Base-by-base conservation (phyloP, 495 filamentous ascomycete species). In the Daldinia concentrica region DNA sequence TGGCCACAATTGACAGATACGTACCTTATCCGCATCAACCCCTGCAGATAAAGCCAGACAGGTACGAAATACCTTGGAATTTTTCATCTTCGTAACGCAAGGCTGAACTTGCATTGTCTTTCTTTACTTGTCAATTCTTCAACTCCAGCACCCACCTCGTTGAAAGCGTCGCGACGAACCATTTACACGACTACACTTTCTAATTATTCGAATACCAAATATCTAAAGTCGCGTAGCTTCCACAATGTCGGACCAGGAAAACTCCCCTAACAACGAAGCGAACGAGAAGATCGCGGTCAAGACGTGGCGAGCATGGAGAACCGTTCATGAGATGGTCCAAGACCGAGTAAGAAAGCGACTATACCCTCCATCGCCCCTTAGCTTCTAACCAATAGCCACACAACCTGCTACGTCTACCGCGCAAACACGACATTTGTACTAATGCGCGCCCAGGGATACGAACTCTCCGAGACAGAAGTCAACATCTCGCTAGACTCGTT, bases 291-390 rank as follows among this genome's bases (percentile, higher is more conserved):
- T 91, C 75, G 82, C 90, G 69, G 89, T 90, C 64, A 85, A 87
- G 69, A 87, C 95, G 55, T 97, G 93, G 93, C 91, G 93, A 80
- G 92, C 91, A 74, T 95, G 92, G 90, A 84, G 88, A 76, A 97
- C 93, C 2, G 88, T 93, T 62, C 90, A 94, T 76, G 91, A 96
- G 83, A 93, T 97, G 93, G 89, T 93, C 32, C 84, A 85, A 63
- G 93, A 97, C 75, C 84, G 93, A 72, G 92, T 95, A 84, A 58
- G 87, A 73, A 26, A 24, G 7, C 6, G 26, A 64, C 3, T 36
- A n/a, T 57, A 19, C 32, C 72, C 55, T 36, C 52, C 43, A 39
- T 37, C 24, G 6, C 19, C 27, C 37, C 6, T 8, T 22, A 11
- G 27, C 12, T 34, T 9, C 29, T 12, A 15, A 27, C 9, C 29